Base-by-base conservation (phyloP, 345 rosid species). In the Hibiscus tridactylites region DNA sequence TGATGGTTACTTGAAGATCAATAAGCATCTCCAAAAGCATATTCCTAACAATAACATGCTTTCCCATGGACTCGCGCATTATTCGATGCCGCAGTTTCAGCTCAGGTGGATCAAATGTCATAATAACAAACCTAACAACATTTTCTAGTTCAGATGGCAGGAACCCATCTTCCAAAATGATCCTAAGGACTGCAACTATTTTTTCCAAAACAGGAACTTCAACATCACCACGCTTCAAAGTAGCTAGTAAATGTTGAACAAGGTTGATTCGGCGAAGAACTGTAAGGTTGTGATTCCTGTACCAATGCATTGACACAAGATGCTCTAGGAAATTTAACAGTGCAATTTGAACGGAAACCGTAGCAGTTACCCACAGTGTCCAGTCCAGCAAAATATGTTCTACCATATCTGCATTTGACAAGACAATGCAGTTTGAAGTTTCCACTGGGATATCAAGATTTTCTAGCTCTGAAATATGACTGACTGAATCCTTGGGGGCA, bases 231-330 rank as follows among this genome's bases (percentile, higher is more conserved):
- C 99, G 87, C 82, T 96, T 97, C 78, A 96, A 83, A 65, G 99
- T 96, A 77, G 91, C 98, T 62, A 96, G 76, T 79, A 92, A 82
- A 86, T 92, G 99, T 74, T 96, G 97, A 68, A 96, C 98, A 80
- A 96, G 92, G 75, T 92, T 92, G 74, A 96, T 92, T 82, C 85
- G 88, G 13, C 98, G 97, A 74, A 96, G 86, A 80, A 92, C 84
- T 5, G 98, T 89, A 66, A 96, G 97, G 85, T 96, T 96, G 83
- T 96, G 99, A 81, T 86, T 92, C 83, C 99, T 86, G 78, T 96
- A 96, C 98, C 99, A 92, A 78, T 96, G 96, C 99, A 92, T 96
- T 50, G 99, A 96, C 60, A 96, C 99, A 71, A 96, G 86, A 81
- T 96, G 93, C 85, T 96, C 99, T 79, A 96, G 95, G 83, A 96